These are phyloP conservation scores for Thyridium curvatum DNA, from an alignment of 2,329 filamentous ascomycete species.

Conservation along the genomic window DNA sequence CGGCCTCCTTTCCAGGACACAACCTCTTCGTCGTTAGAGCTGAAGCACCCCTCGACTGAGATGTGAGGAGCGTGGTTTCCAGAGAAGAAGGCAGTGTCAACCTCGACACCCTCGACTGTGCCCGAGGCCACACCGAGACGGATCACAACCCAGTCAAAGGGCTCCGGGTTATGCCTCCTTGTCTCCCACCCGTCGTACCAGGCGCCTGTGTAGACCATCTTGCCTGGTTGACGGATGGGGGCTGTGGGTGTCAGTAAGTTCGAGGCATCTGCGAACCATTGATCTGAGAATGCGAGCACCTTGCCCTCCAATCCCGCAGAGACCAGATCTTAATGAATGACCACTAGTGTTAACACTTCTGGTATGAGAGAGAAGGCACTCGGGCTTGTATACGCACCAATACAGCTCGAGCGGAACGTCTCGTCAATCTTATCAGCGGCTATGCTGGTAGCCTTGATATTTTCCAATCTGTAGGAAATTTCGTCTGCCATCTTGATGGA, in stretches of 20 bases:
- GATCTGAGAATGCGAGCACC: conserved; percentile 58
- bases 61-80: conserved; percentile 78
- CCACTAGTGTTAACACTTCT: neutral
- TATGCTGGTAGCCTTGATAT: conserved; percentile 42
- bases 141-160: conserved; percentile 63
- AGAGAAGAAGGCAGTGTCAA: conserved; percentile 76
- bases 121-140: conserved; percentile 65
- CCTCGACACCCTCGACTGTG: conserved; percentile 66
- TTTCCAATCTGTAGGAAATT: conserved; percentile 49
- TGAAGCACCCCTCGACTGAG: conserved; percentile 71
- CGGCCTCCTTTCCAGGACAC: conserved; percentile 51
- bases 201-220: conserved; percentile 63
- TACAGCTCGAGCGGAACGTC: conserved; percentile 54
- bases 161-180: conserved; percentile 55
- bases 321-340: conserved; percentile 43
- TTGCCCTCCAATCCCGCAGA: conserved; percentile 56
- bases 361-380: neutral
- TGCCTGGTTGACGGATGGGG: conserved; percentile 56
- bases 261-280: conserved; percentile 62
- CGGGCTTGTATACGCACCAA: conserved; percentile 39
- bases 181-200: conserved; percentile 72
- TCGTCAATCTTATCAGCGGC: conserved; percentile 50
- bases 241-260: conserved; percentile 60
- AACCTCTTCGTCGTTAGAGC: conserved; percentile 53
- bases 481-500: conserved; percentile 30